Evolutionary conservation across 1,284 basidiomycete genomes (phyloP).

Genomic region (Rhodotorula sp.): DNA sequence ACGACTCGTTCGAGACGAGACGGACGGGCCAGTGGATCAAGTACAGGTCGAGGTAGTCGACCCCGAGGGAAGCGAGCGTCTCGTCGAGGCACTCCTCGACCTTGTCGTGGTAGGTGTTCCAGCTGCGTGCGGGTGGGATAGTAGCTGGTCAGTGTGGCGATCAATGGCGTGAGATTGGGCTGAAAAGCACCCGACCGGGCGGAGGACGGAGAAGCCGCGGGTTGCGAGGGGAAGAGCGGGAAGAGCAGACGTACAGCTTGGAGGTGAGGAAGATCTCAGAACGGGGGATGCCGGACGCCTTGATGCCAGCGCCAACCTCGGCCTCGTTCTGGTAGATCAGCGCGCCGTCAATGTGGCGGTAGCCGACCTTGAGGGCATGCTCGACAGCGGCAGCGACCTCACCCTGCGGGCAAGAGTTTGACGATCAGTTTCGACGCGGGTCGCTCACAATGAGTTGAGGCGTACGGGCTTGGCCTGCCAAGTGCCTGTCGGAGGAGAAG

Average conservation of each 20-base stretch:
- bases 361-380: conserved; percentile 71
- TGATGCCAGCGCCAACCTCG: conserved; percentile 82
- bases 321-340: conserved; percentile 56
- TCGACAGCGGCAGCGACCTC: conserved; percentile 56
- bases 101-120: conserved; percentile 59
- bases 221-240: neutral
- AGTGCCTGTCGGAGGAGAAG: conserved; percentile 58
- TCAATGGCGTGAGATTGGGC: neutral
- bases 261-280: conserved; percentile 79
- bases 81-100: conserved; percentile 69
- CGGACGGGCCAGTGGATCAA: conserved; percentile 53
- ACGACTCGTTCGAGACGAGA: conserved; percentile 71
- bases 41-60: conserved; percentile 76
- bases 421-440: neutral
- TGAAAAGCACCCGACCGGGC: too few relatives aligned
- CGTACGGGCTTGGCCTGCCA: conserved; percentile 68
- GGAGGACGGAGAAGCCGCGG: too few relatives aligned
- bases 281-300: conserved; percentile 71
- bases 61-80: conserved; percentile 70
- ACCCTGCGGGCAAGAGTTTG: conserved; percentile 2
- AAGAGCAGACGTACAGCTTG: conserved; percentile 56
- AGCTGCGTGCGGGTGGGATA: conserved; percentile 9
- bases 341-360: conserved; percentile 70
- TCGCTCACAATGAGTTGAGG: neutral
- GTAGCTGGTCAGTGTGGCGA: too few relatives aligned